A percentile compares a stretch with the other conserved stretches of the same genome.
These are phyloP conservation scores for Nannochloris sp. DNA, from an alignment of 139 green algal species.

Conservation along the genomic window DNA sequence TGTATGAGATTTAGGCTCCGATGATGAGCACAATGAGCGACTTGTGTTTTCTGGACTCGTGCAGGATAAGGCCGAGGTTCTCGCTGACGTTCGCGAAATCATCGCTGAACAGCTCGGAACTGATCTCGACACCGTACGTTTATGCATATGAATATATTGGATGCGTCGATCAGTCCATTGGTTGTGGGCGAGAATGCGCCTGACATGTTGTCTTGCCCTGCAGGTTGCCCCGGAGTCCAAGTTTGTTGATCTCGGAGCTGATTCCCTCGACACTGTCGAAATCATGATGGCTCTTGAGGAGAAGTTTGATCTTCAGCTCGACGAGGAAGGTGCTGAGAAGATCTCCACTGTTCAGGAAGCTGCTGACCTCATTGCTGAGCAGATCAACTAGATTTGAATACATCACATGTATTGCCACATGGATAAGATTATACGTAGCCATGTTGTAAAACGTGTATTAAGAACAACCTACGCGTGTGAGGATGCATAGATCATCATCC, in stretches of 20 bases:
- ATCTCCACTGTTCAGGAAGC: slow-evolving; percentile 72
- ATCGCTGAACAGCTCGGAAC: slow-evolving; percentile 92
- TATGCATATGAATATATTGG: not conserved
- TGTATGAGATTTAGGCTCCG: not conserved
- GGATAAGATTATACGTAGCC: not conserved
- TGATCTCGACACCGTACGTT: slow-evolving; percentile 62
- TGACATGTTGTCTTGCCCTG: not conserved
- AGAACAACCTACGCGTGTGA: slow-evolving; percentile 20
- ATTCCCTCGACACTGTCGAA: slow-evolving; percentile 97
- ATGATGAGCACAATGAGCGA: not conserved
- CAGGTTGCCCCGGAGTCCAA: slow-evolving; percentile 77
- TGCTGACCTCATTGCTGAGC: slow-evolving; percentile 76
- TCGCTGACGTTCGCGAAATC: slow-evolving; percentile 78
- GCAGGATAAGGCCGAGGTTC: slow-evolving; percentile 71
- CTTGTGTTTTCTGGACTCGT: not conserved
- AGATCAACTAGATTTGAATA: slow-evolving; percentile 46
- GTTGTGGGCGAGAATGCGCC: too few relatives aligned
- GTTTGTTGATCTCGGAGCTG: slow-evolving; percentile 93
- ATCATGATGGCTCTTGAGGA: slow-evolving; percentile 99
- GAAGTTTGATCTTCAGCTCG: slow-evolving; percentile 92
- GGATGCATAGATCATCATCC: slow-evolving; percentile 37
- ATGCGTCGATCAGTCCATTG: not conserved
- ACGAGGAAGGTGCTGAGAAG: slow-evolving; percentile 95
- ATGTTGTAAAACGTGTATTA: not conserved
- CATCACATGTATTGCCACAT: slow-evolving; percentile 17